Percentiles rank a stretch among this genome's conserved stretches.
phyloP scores from a whole-genome alignment of 495 filamentous ascomycete species.

The Astrothelium macrocarpum region DNA sequence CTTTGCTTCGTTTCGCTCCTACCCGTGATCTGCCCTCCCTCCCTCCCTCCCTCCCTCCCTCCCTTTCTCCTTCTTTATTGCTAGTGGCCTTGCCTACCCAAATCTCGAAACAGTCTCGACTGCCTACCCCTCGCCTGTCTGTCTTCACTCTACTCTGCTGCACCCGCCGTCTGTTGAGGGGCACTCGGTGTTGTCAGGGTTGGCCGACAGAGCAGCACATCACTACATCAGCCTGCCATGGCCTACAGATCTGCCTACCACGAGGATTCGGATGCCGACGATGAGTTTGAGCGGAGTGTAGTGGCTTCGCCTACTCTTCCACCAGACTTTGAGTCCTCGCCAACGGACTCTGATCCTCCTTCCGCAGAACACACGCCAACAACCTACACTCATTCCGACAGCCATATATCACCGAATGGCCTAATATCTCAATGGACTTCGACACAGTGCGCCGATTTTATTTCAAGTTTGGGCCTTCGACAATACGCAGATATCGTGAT shows the following conservation, averaged over 20 bases:
- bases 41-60: neutral
- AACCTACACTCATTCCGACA: conserved; percentile 62
- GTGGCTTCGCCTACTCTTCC: conserved; percentile 61
- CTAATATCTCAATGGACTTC: conserved; percentile 82
- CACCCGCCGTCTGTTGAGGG: neutral
- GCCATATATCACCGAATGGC: conserved; percentile 60
- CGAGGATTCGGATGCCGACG: conserved; percentile 85
- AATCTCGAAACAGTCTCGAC: too few relatives aligned
- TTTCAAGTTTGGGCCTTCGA: conserved; percentile 65
- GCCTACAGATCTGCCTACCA: conserved; percentile 38
- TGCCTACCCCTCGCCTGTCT: neutral
- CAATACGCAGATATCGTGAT: conserved; percentile 78
- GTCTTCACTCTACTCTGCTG: too few relatives aligned
- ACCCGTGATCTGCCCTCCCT: neutral
- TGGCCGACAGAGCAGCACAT: neutral
- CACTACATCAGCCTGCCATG: neutral
- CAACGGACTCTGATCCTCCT: conserved; percentile 69
- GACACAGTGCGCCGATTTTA: conserved; percentile 80
- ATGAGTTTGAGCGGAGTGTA: conserved; percentile 72
- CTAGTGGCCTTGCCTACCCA: too few relatives aligned
- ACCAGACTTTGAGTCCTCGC: conserved; percentile 69
- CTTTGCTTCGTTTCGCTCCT: neutral
- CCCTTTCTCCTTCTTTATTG: neutral
- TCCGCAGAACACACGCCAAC: conserved; percentile 84
- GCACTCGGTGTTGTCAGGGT: neutral